Evolutionary conservation across 2,329 filamentous ascomycete species (phyloP), one percentile per base, ranked within the genome.

Genomic region (Sclerotinia subarctica): DNA sequence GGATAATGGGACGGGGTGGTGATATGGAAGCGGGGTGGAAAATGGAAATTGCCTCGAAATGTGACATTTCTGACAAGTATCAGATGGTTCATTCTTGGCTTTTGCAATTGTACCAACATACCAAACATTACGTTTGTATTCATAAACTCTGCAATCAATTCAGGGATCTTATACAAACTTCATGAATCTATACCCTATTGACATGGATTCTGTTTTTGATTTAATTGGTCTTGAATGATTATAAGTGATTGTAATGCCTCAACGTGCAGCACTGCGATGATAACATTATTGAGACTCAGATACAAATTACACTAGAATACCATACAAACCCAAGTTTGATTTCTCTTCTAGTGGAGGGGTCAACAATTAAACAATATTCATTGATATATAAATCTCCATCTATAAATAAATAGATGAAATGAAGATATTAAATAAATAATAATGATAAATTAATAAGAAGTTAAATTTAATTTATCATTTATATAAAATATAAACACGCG

Each of bases 91-190:
- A 44, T 64, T 21, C 26, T 44, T 32, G 49, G 62, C 47, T 46
- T 58, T 66, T 58, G 26, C 64, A 44, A 44, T 24, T 66, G 64
- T 66, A 66, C 64, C 52, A 66, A 66, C 51, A 66, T 66, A 58
- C 38, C 52, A 65, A 65, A 57, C 52, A 59, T 26, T 29, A 54
- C 49, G 64, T 57, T 24, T 66, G 53, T 58, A 66, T 44, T 49
- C 53, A 66, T 66, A 59, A 38, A 49, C 26, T 54, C 49, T 52
- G 62, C 62, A n/a, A 51, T 54, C 19, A 64, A 64, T 44, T 24
- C 62, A 54, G 49, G 49, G 49, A 53, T 44, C 24, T 54, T 54
- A 44, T 54, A 64, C 49, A 64, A 44, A 54, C n/a, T n/a, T 42
- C 35, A 53, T 64, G 49, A 64, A 64, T 54, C 32, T 54, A 64